Evolutionary conservation across 2,329 filamentous ascomycete species (phyloP).

Genomic region (Ophiostoma triangulosporum): DNA sequence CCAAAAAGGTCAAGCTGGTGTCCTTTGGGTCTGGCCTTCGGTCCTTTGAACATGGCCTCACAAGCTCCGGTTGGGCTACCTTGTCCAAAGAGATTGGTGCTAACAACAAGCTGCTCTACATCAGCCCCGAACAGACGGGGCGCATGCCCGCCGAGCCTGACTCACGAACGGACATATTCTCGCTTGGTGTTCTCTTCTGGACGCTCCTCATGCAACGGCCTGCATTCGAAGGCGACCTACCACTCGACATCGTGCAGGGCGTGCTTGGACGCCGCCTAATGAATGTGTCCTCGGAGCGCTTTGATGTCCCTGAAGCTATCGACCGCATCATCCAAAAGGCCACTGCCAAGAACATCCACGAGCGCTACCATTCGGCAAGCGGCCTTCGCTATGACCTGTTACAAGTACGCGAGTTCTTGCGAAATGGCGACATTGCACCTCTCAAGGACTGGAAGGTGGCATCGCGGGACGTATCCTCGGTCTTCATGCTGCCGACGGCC

Average conservation of each 20-base stretch:
- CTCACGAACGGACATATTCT: conserved; percentile 85
- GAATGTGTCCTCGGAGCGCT: conserved; percentile 59
- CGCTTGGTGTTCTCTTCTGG: conserved; percentile 81
- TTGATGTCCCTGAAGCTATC: conserved; percentile 74
- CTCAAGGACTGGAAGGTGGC: conserved; percentile 65
- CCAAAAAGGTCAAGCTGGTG: conserved; percentile 60
- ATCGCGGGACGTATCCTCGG: conserved; percentile 78
- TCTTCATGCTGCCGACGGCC: conserved; percentile 70
- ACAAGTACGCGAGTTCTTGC: conserved; percentile 59
- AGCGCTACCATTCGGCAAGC: conserved; percentile 80
- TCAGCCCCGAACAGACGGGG: conserved; percentile 89
- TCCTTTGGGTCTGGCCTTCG: conserved; percentile 78
- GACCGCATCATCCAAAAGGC: conserved; percentile 80
- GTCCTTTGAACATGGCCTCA: conserved; percentile 81
- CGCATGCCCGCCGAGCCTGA: conserved; percentile 87
- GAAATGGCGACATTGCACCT: conserved; percentile 57
- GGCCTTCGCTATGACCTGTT: conserved; percentile 72
- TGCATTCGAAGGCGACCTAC: conserved; percentile 65
- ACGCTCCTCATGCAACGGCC: conserved; percentile 66
- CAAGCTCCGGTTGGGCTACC: conserved; percentile 72
- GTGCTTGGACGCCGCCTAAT: conserved; percentile 70
- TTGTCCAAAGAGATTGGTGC: conserved; percentile 74
- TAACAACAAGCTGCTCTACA: conserved; percentile 79
- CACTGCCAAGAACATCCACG: conserved; percentile 75
- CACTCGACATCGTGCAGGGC: conserved; percentile 83